phyloP scores from a whole-genome alignment of 139 green algal species.

The Tetratostichococcus sp. region DNA sequence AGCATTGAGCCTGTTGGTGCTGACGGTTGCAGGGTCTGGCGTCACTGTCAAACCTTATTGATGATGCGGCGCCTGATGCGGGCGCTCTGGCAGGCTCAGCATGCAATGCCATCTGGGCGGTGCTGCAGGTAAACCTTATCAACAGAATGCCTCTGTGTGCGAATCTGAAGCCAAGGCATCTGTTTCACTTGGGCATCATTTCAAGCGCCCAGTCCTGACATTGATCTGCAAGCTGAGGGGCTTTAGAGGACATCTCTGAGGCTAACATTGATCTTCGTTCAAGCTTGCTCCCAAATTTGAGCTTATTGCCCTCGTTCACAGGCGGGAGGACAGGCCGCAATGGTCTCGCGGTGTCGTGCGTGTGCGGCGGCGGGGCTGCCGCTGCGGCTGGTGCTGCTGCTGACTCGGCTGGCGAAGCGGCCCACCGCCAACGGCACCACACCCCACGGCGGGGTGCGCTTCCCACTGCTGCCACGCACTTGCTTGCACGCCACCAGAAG shows the following conservation, averaged over 20 bases:
- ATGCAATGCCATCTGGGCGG: neutral
- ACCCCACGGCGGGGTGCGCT: neutral
- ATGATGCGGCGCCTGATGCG: constrained; percentile 4
- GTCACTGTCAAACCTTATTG: constrained; percentile 4
- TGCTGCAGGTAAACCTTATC: neutral
- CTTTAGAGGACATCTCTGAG: no score
- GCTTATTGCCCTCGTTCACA: no score
- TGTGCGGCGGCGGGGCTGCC: constrained; percentile 13
- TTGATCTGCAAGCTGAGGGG: no score
- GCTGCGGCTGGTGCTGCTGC: constrained; percentile 7
- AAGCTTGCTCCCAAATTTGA: no score
- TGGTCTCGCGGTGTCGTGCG: neutral
- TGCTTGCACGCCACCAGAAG: no score
- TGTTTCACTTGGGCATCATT: no score
- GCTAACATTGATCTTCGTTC: no score
- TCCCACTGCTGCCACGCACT: neutral
- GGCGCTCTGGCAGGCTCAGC: neutral
- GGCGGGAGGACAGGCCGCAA: no score
- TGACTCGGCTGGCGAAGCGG: neutral
- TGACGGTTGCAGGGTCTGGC: neutral
- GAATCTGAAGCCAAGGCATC: no score
- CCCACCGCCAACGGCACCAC: neutral
- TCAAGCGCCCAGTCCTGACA: no score
- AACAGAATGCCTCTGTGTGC: no score
- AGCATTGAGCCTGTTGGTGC: no score